Conservation (phyloP, 345 rosid species). For the Odontarrhena argentea region DNA sequence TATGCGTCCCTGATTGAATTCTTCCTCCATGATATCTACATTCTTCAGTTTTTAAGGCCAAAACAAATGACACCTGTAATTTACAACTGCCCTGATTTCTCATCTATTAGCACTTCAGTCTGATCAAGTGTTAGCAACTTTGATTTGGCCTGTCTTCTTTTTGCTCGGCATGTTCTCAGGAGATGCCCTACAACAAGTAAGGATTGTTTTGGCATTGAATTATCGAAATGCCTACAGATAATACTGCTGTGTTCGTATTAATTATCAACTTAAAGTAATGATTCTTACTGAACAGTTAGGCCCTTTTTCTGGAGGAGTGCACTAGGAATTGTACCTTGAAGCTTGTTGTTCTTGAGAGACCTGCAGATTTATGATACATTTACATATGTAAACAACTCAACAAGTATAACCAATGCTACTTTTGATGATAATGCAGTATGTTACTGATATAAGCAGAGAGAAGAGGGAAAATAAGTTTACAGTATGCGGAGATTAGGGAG, state of each 20-base stretch:
- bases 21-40: slow-evolving; percentile 18
- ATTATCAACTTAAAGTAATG: slow-evolving; percentile 4
- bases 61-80: slow-evolving; percentile 4
- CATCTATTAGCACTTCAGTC: slow-evolving; percentile 19
- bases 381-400: not conserved
- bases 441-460: slow-evolving; percentile 12
- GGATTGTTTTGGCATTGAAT: slow-evolving; percentile 10
- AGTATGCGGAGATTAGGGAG: slow-evolving; percentile 55
- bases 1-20: slow-evolving; percentile 21
- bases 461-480: slow-evolving; percentile 46
- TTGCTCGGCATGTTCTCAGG: slow-evolving; percentile 46
- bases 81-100: slow-evolving; percentile 6
- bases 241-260: not conserved
- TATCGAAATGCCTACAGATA: not conserved
- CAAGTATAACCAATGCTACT: slow-evolving; percentile 24
- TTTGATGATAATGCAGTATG: slow-evolving; percentile 24
- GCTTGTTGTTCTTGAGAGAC: slow-evolving; percentile 64
- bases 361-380: slow-evolving; percentile 46
- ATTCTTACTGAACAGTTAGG: slow-evolving; percentile 60
- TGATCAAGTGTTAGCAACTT: slow-evolving; percentile 26
- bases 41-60: slow-evolving; percentile 14
- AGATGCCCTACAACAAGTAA: slow-evolving; percentile 52
- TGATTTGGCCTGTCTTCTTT: slow-evolving; percentile 9
- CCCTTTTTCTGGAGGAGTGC: slow-evolving; percentile 46
- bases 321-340: slow-evolving; percentile 61